phyloP scores from a whole-genome alignment of 2,329 filamentous ascomycete species.

The Drechslera avenae region DNA sequence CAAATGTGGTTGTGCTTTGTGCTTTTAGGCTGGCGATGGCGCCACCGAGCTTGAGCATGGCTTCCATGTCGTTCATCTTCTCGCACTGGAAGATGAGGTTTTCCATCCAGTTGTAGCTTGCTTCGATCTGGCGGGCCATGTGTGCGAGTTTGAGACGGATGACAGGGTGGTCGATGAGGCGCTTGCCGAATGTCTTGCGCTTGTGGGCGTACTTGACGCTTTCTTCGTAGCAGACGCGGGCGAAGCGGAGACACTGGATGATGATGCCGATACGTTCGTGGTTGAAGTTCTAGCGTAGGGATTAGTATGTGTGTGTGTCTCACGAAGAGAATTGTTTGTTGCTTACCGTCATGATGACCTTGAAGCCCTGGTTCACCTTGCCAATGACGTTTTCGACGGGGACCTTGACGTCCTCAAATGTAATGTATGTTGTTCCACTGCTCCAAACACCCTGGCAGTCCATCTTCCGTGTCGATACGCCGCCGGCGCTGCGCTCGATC shows the following conservation, averaged over 20 bases:
- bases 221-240: conserved; percentile 96
- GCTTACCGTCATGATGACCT: conserved; percentile 85
- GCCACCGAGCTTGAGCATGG: conserved; percentile 93
- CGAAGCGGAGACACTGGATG: conserved; percentile 95
- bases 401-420: conserved; percentile 98
- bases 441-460: conserved; percentile 92
- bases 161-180: conserved; percentile 93
- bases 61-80: conserved; percentile 91
- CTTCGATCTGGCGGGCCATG: conserved; percentile 98
- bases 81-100: conserved; percentile 91
- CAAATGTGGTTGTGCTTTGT: conserved; percentile 90
- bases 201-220: conserved; percentile 97
- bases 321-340: too few relatives aligned
- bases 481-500: conserved; percentile 82
- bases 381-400: conserved; percentile 98
- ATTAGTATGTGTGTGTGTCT: neutral
- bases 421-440: conserved; percentile 94
- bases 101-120: conserved; percentile 96
- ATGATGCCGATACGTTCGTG: conserved; percentile 99
- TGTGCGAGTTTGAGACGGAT: conserved; percentile 97
- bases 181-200: conserved; percentile 94
- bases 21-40: conserved; percentile 94
- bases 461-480: conserved; percentile 93
- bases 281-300: conserved; percentile 76
- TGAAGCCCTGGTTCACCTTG: conserved; percentile 98